Percentiles rank a stretch among this genome's conserved stretches.
phyloP scores from a whole-genome alignment of 768 basidiomycete species.

The Pleurotus ostreatus region DNA sequence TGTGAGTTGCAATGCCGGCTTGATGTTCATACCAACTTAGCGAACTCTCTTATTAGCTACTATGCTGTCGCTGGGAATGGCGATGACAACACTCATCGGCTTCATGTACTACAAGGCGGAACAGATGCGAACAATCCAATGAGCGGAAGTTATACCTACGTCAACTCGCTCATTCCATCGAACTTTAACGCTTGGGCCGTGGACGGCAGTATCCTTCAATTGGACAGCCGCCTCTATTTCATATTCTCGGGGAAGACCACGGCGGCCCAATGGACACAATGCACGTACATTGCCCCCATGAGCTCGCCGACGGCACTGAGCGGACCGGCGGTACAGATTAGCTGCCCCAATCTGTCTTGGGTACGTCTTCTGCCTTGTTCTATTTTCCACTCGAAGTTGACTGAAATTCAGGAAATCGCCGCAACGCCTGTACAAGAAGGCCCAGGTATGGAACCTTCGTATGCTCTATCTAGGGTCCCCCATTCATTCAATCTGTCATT shows the following conservation, averaged over 20 bases:
- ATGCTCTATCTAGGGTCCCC: too few species aligned
- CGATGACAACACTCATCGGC: conserved; percentile 14
- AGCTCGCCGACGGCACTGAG: conserved; percentile 12
- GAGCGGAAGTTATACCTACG: conserved; percentile 11
- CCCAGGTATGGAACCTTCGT: conserved; percentile 2
- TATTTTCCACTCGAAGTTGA: background rate
- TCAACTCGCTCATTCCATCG: conserved; percentile 13
- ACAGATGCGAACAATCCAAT: conserved; percentile 14
- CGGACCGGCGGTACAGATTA: conserved; percentile 14
- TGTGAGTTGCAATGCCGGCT: background rate
- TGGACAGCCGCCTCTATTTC: conserved; percentile 10
- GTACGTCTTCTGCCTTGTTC: background rate
- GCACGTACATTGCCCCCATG: conserved; percentile 15
- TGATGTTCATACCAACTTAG: too few species aligned
- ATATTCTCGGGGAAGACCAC: conserved; percentile 14
- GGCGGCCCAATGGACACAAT: conserved; percentile 14
- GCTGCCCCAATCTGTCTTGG: conserved; percentile 13
- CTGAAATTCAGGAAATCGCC: conserved; percentile 8
- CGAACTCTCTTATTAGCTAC: conserved; percentile 2
- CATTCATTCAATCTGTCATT: background rate
- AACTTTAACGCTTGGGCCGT: conserved; percentile 17
- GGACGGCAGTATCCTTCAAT: conserved; percentile 12
- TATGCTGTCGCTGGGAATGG: conserved; percentile 15
- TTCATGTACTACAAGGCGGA: conserved; percentile 14
- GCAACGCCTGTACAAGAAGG: conserved; percentile 15